Percentiles rank a stretch among this genome's conserved stretches.
These are phyloP conservation scores for Amanita brunnescens DNA, from an alignment of 768 basidiomycete genomes.

Conservation along the genomic window DNA sequence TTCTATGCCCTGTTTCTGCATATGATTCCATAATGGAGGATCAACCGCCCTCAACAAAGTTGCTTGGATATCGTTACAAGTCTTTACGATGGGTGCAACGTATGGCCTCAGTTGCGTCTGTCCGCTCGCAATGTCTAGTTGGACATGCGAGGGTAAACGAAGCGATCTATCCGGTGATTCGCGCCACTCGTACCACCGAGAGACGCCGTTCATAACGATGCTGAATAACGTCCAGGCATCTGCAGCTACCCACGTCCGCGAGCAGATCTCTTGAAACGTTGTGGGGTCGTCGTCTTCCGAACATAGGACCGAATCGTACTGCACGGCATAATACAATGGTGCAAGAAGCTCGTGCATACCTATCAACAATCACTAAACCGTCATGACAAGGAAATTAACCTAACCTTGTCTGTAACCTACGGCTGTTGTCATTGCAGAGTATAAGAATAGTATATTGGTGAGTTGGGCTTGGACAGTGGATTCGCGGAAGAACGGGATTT, in stretches of 20 bases:
- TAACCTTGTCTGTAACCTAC: conserved; percentile 85
- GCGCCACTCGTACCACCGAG: conserved; percentile 73
- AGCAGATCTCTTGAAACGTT: conserved; percentile 51
- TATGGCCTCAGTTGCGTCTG: conserved; percentile 52
- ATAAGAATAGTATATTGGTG: conserved; percentile 83
- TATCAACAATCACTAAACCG: conserved; percentile 11
- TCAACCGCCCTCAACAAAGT: conserved; percentile 69
- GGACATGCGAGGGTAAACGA: conserved; percentile 34
- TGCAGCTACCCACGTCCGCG: conserved; percentile 63
- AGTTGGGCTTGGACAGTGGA: conserved; percentile 67
- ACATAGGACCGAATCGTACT: conserved; percentile 47
- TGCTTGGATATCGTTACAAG: conserved; percentile 75
- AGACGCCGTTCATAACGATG: conserved; percentile 68
- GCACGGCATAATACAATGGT: conserved; percentile 72
- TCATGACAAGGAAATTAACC: neutral
- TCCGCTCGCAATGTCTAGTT: conserved; percentile 36
- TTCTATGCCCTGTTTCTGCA: conserved; percentile 81
- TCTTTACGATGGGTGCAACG: conserved; percentile 76
- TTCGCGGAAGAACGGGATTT: conserved; percentile 83
- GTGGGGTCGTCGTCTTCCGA: conserved; percentile 28
- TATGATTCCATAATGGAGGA: conserved; percentile 62
- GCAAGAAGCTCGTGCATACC: conserved; percentile 98
- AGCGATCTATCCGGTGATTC: conserved; percentile 28
- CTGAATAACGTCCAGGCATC: conserved; percentile 85
- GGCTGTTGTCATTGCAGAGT: conserved; percentile 66